Base-by-base conservation (phyloP, 495 filamentous ascomycete species). In the Baudoinia panamericana region DNA sequence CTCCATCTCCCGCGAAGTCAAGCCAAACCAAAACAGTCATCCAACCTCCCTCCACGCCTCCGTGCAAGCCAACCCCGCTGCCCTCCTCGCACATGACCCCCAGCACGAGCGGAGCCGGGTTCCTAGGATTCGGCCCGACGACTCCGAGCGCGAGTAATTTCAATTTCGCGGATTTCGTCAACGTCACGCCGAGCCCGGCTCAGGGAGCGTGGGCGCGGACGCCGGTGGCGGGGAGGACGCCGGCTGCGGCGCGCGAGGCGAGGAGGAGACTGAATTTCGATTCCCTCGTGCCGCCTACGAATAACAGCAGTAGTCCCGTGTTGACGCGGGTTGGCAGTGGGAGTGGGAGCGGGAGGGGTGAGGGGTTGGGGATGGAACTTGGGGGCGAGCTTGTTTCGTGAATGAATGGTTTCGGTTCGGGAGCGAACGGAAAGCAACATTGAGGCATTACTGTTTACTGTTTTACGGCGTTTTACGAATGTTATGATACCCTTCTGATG, bases 131-230 rank as follows among this genome's bases (percentile, higher is more conserved):
- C 23, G 59, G 52, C 27, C 69, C 73, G 18, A 65, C 61, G 31
- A 80, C 77, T 2, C 77, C 78, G 1, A 59, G 57, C 20, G 72
- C 76, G 40, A 74, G 73, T 41, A 74, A 75, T 43, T 93, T 95
- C 63, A 90, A 95, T 63, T 94, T 95, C 63, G 76, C 85, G 6
- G 92, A 96, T 56, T 99, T 93, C 56, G 79, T 96, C 44, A 93
- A 99, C 56, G 83, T 95, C 60, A 93, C 90, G 11, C 90, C 92
- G 4, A 90, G 82, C 50, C 92, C 90, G 2, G 90, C 86, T 9
- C 90, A 94, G 60, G 83, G 75, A 42, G 69, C 76, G 4, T 94
- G 76, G 68, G 32, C 63, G 66, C 44, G 64, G 62, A 46, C 70
- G 59, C 42, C 63, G 56, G 27, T 18, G 5, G 45, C 51, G 57